These are phyloP conservation scores for Stephania yunnanensis DNA, from an alignment of 164 flowering plant species.

Conservation along the genomic window DNA sequence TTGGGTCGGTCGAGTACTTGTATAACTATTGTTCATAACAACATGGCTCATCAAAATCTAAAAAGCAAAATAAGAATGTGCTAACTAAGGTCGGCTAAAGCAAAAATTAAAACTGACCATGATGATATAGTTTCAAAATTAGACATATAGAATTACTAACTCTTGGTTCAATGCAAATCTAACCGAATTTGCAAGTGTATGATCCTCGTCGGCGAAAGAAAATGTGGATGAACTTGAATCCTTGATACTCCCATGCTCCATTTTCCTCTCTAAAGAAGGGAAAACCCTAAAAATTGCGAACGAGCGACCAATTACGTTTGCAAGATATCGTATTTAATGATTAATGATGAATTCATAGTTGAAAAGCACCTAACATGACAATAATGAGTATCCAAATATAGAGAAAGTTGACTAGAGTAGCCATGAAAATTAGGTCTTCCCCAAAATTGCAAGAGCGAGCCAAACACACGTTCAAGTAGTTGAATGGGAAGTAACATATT, in stretches of 20 bases:
- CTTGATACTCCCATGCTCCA: conserved; percentile 63
- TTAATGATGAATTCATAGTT: too few relatives aligned
- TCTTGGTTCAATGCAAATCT: conserved; percentile 81
- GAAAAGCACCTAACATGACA: too few relatives aligned
- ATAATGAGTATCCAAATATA: too few relatives aligned
- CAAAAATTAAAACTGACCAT: not conserved
- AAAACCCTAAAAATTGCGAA: too few relatives aligned
- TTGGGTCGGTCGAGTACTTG: not conserved
- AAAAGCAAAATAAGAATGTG: not conserved
- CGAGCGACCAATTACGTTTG: too few relatives aligned
- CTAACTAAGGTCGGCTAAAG: not conserved
- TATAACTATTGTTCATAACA: not conserved
- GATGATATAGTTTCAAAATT: not conserved
- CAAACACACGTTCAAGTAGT: too few relatives aligned
- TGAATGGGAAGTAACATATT: too few relatives aligned
- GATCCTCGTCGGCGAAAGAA: conserved; percentile 78
- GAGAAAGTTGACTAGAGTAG: too few relatives aligned
- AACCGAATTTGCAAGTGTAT: conserved; percentile 77
- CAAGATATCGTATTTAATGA: too few relatives aligned
- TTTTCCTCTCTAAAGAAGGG: conserved; percentile 11
- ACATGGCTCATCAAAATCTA: not conserved
- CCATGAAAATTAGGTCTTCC: too few relatives aligned
- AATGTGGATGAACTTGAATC: conserved; percentile 61
- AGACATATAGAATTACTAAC: conserved; percentile 23
- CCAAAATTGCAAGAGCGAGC: too few relatives aligned